phyloP scores from a whole-genome alignment of 179 eudicot species.

The Spergularia azorica region DNA sequence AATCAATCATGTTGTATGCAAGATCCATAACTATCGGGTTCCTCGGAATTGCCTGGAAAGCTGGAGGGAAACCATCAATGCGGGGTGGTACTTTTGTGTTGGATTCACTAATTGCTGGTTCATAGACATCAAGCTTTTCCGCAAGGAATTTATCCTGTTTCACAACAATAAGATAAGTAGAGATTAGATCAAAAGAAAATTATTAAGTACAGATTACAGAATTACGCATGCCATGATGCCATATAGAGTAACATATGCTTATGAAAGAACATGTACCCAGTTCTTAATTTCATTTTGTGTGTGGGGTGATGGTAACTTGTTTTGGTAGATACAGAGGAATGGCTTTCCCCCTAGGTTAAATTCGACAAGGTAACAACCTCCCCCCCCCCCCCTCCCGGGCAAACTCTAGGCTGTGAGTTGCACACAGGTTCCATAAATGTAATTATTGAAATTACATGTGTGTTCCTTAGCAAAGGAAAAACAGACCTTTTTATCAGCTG shows the following conservation, averaged over 20 bases:
- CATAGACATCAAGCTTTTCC: conserved; percentile 77
- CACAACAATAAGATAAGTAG: conserved; percentile 15
- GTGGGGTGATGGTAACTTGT: no score
- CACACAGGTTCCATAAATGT: background rate
- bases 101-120: conserved; percentile 73
- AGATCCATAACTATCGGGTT: conserved; percentile 87
- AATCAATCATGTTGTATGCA: conserved; percentile 68
- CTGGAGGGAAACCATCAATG: conserved; percentile 77
- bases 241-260: no score
- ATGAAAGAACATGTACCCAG: no score
- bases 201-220: no score
- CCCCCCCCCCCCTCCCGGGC: background rate
- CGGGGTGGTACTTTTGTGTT: conserved; percentile 62
- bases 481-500: conserved; percentile 73
- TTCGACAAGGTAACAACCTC: no score
- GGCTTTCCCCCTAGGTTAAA: no score
- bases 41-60: conserved; percentile 69
- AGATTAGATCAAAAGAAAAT: background rate
- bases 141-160: conserved; percentile 61
- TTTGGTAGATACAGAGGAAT: no score
- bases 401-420: background rate
- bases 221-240: no score
- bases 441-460: background rate
- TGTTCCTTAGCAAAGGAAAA: background rate
- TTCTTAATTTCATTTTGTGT: no score